Base-by-base conservation (phyloP, 208 protist genomes). In the Wallacemonas sp. region DNA sequence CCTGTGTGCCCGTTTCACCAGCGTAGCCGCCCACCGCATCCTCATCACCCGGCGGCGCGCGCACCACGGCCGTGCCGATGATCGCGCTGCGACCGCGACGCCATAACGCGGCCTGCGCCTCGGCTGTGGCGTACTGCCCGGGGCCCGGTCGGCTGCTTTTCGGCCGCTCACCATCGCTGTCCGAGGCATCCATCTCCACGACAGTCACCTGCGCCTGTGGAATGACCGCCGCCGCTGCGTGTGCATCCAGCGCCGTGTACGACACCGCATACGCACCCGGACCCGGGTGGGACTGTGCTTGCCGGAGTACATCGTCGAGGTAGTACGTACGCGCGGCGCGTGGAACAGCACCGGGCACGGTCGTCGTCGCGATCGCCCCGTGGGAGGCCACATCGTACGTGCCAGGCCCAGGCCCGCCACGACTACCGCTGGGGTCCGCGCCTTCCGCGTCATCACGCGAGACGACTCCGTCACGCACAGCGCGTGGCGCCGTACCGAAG, bases 401-500 rank as follows among this genome's bases (percentile, higher is more conserved):
- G 17, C 73, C 78, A 0, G 78, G 78, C 4, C 78, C 78, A 19
- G 74, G 78, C 26, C 57, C 33, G 5, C 0, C 36, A 19, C n/a
- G n/a, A n/a, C n/a, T n/a, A n/a, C n/a, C n/a, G n/a, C n/a, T n/a
- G n/a, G n/a, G n/a, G n/a, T 30, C 4, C 17, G 23, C 32, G 24
- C 9, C 54, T 12, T 43, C 33, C 33, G 5, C 49, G 4, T 27
- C 11, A 5, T 8, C 9, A 49, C 19, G 17, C 6, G 44, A 49
- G 44, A 41, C 36, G 36, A 6, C 14, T 6, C 21, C 47, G 19
- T 56, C 60, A 33, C 55, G 5, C 1, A 72, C 5, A 11, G 70
- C 56, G 46, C 81, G 85, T n/a, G 76, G 65, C 19, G 81, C 69
- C 17, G 68, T 83, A 26, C 76, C 74, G 56, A 84, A 85, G 33